Percentiles rank a stretch among this genome's conserved stretches.
Conservation (phyloP, 306 rosid species). For the Cicer pinnatifidum region DNA sequence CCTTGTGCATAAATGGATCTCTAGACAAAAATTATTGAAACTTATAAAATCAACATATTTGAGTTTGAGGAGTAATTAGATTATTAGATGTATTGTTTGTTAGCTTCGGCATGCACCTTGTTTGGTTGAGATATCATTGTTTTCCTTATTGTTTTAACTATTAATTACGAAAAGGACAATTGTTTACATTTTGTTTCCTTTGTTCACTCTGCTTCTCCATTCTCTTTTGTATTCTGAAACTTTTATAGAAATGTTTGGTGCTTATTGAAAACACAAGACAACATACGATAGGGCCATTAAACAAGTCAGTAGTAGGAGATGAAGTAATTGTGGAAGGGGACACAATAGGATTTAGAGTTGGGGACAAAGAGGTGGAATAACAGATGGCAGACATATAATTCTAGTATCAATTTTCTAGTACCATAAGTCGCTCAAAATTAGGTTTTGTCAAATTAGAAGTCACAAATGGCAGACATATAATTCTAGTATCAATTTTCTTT, state of each 20-base stretch:
- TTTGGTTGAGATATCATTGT: background rate
- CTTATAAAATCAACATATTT: background rate
- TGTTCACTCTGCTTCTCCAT: slow-evolving; percentile 20
- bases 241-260: slow-evolving; percentile 24
- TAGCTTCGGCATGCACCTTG: background rate
- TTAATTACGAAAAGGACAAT: background rate
- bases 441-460: no score
- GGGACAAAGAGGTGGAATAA: background rate
- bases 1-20: background rate
- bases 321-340: background rate
- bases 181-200: background rate
- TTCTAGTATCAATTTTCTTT: no score
- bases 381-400: no score
- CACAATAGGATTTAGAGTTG: background rate
- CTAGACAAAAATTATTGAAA: background rate
- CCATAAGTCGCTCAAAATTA: no score
- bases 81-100: background rate
- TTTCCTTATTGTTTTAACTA: background rate
- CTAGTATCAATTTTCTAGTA: no score
- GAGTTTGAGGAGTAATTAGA: background rate
- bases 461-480: no score
- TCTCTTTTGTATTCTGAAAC: slow-evolving; percentile 10
- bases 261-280: slow-evolving; percentile 11
- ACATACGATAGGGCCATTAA: background rate
- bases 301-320: background rate